Base-by-base conservation (phyloP, 2,329 filamentous ascomycete species). In the Neofusicoccum laricinum region DNA sequence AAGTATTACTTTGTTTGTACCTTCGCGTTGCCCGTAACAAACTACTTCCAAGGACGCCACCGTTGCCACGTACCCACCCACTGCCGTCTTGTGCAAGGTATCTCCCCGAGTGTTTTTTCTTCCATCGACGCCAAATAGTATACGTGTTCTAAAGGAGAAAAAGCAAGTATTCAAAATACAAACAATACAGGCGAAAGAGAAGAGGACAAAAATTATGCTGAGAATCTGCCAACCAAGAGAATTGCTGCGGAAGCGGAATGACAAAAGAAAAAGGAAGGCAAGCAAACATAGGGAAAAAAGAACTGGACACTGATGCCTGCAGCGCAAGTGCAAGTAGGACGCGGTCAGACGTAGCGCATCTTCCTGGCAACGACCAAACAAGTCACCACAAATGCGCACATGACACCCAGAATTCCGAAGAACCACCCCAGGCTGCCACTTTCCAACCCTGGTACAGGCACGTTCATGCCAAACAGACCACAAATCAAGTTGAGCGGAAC, bases 401-500 rank as follows among this genome's bases (percentile, higher is more conserved):
- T 82, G 41, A 81, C 81, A 0, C 83, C 82, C 0, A 88, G 69
- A 64, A 88, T 87, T n/a, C 81, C 81, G 70, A 87, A 87, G 78
- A 88, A 89, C 76, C 86, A 86, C 4, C 70, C 79, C 38, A 85
- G 70, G 61, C 75, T 81, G 6, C 17, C 25, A 17, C 46, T 51
- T 0, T 68, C 68, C 4, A 76, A 71, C 19, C 76, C 76, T 0
- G 91, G 91, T 15, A 95, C 89, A 3, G 76, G 73, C 1, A 96
- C 91, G 77, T 96, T 96, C 92, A 96, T 96, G 63, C 92, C 92
- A 72, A 93, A 94, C 48, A 93, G 80, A 78, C 91, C 90, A 43
- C 92, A 96, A 67, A 98, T 88, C 68, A 99, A 82, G 75, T 98
- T 99, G 69, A 99, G 87, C 2, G 95, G 95, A 65, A 99, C 93